Conservation (phyloP, 2,329 filamentous ascomycete genomes). For the Trichoderma cornu-damae region DNA sequence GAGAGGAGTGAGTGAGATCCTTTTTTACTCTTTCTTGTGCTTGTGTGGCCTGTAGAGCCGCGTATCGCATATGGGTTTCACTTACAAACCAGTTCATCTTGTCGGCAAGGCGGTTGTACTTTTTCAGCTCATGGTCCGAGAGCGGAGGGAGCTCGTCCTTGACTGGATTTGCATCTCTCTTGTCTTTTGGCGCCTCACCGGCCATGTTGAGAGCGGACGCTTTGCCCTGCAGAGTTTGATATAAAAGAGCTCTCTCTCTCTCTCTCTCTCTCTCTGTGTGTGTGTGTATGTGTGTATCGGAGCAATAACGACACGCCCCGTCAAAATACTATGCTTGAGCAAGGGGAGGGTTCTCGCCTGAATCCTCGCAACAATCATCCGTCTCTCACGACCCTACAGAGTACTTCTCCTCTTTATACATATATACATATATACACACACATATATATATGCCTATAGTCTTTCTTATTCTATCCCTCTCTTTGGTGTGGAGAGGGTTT, state of each 20-base stretch:
- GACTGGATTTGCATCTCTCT: not conserved
- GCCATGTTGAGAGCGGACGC: not conserved
- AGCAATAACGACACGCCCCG: not conserved
- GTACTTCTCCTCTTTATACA: not conserved
- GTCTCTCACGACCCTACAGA: not conserved
- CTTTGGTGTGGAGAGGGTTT: too few relatives aligned
- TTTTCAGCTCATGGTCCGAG: conserved; percentile 59
- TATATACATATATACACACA: too few relatives aligned
- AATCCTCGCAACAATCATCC: not conserved
- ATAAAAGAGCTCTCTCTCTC: not conserved
- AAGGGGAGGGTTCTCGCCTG: not conserved
- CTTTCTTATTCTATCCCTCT: too few relatives aligned
- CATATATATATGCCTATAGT: too few relatives aligned
- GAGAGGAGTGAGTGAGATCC: not conserved
- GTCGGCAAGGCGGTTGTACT: conserved; percentile 68
- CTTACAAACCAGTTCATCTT: conserved; percentile 69
- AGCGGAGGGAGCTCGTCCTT: conserved; percentile 52
- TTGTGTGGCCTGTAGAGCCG: too few relatives aligned
- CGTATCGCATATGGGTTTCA: too few relatives aligned
- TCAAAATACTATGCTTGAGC: not conserved
- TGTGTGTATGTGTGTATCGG: too few relatives aligned
- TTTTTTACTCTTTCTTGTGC: not conserved
- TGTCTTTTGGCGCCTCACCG: not conserved
- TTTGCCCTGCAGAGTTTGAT: not conserved
- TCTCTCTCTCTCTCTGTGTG: too few relatives aligned